phyloP scores from a whole-genome alignment of 2,329 filamentous ascomycete species.

The Pseudogymnoascus sp. region DNA sequence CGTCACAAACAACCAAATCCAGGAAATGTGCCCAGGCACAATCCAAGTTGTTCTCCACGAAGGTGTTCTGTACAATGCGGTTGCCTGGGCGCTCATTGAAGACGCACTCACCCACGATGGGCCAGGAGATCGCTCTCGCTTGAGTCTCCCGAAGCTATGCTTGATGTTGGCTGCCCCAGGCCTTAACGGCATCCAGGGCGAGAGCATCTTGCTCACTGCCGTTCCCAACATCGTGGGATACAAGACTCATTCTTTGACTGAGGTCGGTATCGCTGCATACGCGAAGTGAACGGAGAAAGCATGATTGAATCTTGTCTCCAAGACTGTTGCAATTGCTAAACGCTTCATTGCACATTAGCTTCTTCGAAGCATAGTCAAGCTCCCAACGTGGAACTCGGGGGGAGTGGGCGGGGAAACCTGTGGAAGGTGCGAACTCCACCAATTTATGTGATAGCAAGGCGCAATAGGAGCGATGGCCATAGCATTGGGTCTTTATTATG shows the following conservation, averaged over 20 bases:
- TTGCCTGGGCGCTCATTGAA: constrained; percentile 36
- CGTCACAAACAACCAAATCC: constrained; percentile 43
- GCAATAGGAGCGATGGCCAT: not conserved
- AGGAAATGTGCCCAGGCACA: constrained; percentile 34
- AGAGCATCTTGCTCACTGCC: not conserved
- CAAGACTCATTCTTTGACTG: not conserved
- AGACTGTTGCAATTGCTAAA: not conserved
- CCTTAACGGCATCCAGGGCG: not conserved
- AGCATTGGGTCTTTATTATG: not conserved
- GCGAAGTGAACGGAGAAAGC: not conserved
- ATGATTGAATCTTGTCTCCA: not conserved
- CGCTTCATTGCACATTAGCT: not conserved
- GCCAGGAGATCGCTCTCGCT: constrained; percentile 26
- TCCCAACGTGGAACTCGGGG: not conserved
- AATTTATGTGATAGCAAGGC: not conserved
- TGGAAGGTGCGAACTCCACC: not conserved
- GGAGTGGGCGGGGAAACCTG: not conserved
- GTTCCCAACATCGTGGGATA: constrained; percentile 7
- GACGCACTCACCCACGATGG: constrained; percentile 43
- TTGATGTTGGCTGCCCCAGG: not conserved
- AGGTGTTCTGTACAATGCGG: constrained; percentile 40
- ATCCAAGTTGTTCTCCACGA: constrained; percentile 32
- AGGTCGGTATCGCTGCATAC: constrained; percentile 11
- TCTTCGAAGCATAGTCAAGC: not conserved
- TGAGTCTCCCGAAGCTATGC: not conserved